A percentile compares a stretch with the other conserved stretches of the same genome.
Evolutionary conservation across 345 rosid species (phyloP).

Genomic region (Brassica carinata): DNA sequence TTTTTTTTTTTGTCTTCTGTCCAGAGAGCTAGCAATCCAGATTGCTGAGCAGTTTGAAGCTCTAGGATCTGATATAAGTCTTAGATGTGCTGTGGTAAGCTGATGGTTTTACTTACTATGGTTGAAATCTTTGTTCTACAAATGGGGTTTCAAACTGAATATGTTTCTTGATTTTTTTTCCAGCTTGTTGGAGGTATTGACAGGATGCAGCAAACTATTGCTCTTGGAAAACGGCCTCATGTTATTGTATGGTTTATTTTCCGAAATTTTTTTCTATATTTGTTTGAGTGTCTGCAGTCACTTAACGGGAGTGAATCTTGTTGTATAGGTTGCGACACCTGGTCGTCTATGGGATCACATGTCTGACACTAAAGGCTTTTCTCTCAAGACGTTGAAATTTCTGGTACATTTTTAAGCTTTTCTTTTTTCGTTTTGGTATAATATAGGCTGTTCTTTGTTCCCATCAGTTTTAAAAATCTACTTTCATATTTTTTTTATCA

Average conservation of each 20-base stretch:
- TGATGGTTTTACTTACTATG: background rate
- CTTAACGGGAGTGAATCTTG: background rate
- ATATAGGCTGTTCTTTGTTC: background rate
- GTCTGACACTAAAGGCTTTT: constrained; percentile 85
- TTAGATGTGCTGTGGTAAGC: constrained; percentile 88
- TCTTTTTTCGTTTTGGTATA: background rate
- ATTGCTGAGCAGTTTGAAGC: constrained; percentile 97
- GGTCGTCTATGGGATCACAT: constrained; percentile 95
- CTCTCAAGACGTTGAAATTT: constrained; percentile 72
- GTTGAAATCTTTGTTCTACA: background rate
- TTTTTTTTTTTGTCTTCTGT: constrained; percentile 21
- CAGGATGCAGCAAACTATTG: constrained; percentile 75
- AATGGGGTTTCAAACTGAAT: background rate
- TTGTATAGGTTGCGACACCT: constrained; percentile 83
- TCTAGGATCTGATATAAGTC: constrained; percentile 75
- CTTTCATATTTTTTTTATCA: constrained; percentile 25
- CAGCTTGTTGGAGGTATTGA: constrained; percentile 98
- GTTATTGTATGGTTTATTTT: constrained; percentile 51
- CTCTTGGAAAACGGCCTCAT: constrained; percentile 83
- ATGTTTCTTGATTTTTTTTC: background rate
- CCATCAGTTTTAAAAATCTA: background rate
- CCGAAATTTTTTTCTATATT: background rate
- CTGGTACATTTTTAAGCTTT: constrained; percentile 53
- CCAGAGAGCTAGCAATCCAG: constrained; percentile 92
- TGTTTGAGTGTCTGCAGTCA: background rate